A percentile compares a stretch with the other conserved stretches of the same genome.
phyloP scores from a whole-genome alignment of 73 alveolate species.

The Paramecium caudatum region DNA sequence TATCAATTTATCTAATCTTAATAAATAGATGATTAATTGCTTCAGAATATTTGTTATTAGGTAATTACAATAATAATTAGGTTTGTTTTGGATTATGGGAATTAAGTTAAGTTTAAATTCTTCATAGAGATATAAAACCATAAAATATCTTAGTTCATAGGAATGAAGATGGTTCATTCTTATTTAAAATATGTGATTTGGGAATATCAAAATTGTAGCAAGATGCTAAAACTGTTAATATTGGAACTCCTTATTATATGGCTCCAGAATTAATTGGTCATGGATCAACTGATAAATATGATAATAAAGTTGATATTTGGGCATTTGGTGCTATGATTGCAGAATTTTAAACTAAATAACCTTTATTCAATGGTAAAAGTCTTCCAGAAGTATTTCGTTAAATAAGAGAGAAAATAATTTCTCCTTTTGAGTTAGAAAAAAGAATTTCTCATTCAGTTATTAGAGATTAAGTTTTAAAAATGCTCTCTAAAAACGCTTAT shows the following conservation, averaged over 20 bases:
- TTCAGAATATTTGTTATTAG: too few species aligned
- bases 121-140: background rate
- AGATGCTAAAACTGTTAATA: background rate
- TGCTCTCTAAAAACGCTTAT: too few species aligned
- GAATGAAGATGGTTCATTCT: background rate
- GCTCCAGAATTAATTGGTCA: background rate
- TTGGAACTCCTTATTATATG: constrained; percentile 19
- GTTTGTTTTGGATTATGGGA: background rate
- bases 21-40: too few species aligned
- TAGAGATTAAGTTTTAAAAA: too few species aligned
- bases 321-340: constrained; percentile 10
- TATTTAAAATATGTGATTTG: background rate
- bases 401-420: too few species aligned
- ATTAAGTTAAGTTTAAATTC: background rate
- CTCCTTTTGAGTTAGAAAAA: too few species aligned
- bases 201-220: background rate
- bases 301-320: background rate
- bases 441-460: too few species aligned
- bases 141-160: background rate
- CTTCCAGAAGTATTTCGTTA: too few species aligned
- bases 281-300: background rate
- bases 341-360: background rate
- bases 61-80: too few species aligned
- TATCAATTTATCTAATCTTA: too few species aligned
- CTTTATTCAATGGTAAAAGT: background rate